phyloP scores from a whole-genome alignment of 164 flowering plant species.

The Hamamelis virginiana region DNA sequence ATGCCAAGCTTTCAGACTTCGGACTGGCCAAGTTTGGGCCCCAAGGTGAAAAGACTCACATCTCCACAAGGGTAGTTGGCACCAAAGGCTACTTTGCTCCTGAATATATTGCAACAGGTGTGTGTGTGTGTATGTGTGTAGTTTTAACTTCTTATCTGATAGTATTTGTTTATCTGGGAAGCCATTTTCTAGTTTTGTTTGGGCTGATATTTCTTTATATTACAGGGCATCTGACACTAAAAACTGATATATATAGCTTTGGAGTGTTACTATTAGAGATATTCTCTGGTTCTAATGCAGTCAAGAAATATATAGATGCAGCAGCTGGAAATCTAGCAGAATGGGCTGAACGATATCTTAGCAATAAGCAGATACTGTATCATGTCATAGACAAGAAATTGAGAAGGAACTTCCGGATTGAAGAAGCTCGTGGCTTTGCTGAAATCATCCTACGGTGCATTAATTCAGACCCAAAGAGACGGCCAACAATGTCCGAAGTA shows the following conservation, averaged over 20 bases:
- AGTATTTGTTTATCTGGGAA: too few relatives aligned
- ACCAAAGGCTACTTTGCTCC: conserved; percentile 36
- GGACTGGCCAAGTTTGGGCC: conserved; percentile 34
- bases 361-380: conserved; percentile 2
- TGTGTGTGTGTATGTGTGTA: conserved; percentile 2
- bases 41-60: conserved; percentile 14
- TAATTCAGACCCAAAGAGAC: conserved; percentile 1
- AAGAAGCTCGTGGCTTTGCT: conserved; percentile 22
- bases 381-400: conserved; percentile 16
- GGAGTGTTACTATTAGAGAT: conserved; percentile 31
- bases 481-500: conserved; percentile 26
- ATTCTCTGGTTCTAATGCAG: conserved; percentile 12
- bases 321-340: conserved; percentile 4
- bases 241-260: conserved; percentile 27
- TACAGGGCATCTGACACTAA: conserved; percentile 26
- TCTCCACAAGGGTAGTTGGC: conserved; percentile 25
- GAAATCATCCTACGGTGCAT: conserved; percentile 22
- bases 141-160: background rate
- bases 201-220: background rate
- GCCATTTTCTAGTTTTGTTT: too few relatives aligned
- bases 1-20: conserved; percentile 31
- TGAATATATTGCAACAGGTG: conserved; percentile 31
- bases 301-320: conserved; percentile 14
- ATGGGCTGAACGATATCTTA: conserved; percentile 17
- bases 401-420: conserved; percentile 2